A percentile compares a stretch with the other conserved stretches of the same genome.
Conservation (phyloP, 306 rosid genomes). For the Vigna hirtella region DNA sequence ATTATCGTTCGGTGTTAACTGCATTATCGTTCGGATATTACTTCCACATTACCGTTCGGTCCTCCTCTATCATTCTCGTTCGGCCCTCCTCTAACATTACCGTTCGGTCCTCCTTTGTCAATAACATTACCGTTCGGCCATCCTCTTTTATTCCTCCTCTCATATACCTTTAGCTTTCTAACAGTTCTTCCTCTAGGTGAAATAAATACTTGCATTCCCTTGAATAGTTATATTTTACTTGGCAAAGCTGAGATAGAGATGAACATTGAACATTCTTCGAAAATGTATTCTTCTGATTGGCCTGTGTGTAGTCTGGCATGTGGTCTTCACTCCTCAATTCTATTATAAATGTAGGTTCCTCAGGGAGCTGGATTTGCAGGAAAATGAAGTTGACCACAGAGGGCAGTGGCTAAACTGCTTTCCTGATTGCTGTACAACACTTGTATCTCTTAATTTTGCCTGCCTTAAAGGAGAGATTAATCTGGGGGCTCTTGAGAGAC, state of each 20-base stretch:
- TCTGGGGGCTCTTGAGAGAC: constrained; percentile 13
- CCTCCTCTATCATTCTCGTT: too few species aligned
- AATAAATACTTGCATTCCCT: not conserved
- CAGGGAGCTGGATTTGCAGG: constrained; percentile 25
- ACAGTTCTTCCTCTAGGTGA: not conserved
- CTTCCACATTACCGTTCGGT: too few species aligned
- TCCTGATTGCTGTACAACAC: constrained; percentile 13
- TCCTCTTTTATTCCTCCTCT: too few species aligned
- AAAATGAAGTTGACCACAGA: not conserved
- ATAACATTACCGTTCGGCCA: too few species aligned
- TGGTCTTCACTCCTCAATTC: not conserved
- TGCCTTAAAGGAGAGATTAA: constrained; percentile 18
- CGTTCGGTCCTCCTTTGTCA: too few species aligned
- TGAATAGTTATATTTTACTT: not conserved
- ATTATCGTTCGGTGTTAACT: too few species aligned
- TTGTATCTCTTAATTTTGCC: constrained; percentile 20
- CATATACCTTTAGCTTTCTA: too few species aligned
- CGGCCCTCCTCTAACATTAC: too few species aligned
- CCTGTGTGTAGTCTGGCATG: not conserved
- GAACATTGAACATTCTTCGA: not conserved
- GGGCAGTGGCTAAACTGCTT: constrained; percentile 29
- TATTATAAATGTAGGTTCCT: constrained; percentile 1
- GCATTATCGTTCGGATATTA: too few species aligned
- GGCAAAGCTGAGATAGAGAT: not conserved
- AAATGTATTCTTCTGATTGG: not conserved